Evolutionary conservation across 805 yeast species (phyloP).

Genomic region (Cyberlindnera japonica): DNA sequence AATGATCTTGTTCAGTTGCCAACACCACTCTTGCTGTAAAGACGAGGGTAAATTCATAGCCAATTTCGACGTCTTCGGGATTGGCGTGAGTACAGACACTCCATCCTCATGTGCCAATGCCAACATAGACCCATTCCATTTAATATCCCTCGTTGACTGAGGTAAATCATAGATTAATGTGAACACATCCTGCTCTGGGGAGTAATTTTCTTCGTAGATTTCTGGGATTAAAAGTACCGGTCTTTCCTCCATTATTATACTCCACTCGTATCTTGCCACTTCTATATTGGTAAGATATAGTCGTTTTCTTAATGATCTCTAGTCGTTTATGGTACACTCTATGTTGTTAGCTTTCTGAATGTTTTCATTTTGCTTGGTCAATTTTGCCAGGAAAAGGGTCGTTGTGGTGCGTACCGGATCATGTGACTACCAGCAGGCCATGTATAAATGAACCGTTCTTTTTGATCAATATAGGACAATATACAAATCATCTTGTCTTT

Average conservation of each 20-base stretch:
- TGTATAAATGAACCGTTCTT: too few species aligned
- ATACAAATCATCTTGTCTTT: conserved; percentile 18
- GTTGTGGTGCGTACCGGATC: too few species aligned
- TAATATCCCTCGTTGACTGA: conserved; percentile 15
- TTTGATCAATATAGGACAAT: too few species aligned
- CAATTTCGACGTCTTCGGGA: conserved; percentile 20
- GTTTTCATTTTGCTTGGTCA: too few species aligned
- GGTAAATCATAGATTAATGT: conserved; percentile 25
- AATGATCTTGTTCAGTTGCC: conserved; percentile 17
- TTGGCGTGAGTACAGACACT: conserved; percentile 23
- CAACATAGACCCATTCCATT: conserved; percentile 25
- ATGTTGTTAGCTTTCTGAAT: too few species aligned
- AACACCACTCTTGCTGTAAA: conserved; percentile 27
- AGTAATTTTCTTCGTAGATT: conserved; percentile 18
- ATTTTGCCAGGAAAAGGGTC: too few species aligned
- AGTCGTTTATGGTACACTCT: too few species aligned
- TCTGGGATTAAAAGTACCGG: conserved; percentile 25
- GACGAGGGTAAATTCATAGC: conserved; percentile 22
- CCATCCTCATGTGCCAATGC: conserved; percentile 24
- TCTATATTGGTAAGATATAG: too few species aligned
- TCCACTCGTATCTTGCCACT: too few species aligned
- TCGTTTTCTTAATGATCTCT: too few species aligned
- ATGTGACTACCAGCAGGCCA: too few species aligned
- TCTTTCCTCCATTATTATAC: too few species aligned
- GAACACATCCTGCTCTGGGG: conserved; percentile 21